These are phyloP conservation scores for Plasmodium inui DNA, from an alignment of 169 alveolate genomes.

Conservation along the genomic window DNA sequence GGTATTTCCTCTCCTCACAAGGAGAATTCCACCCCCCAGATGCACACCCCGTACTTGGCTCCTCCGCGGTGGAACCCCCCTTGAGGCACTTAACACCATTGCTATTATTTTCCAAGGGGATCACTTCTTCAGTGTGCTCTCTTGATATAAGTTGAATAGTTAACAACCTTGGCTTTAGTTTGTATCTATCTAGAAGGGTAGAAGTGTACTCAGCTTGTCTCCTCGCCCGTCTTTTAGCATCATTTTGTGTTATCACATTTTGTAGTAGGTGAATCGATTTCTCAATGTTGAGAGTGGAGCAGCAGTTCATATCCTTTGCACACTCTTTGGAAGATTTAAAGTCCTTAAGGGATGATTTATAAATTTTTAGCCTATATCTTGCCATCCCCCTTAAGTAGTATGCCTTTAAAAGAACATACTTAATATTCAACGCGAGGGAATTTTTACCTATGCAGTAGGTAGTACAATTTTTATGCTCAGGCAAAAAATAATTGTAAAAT, in stretches of 20 bases:
- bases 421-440: slow-evolving; percentile 21
- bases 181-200: slow-evolving; percentile 6
- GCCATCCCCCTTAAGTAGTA: slow-evolving; percentile 75
- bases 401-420: slow-evolving; percentile 59
- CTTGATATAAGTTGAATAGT: slow-evolving; percentile 34
- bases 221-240: slow-evolving; percentile 43
- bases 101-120: background rate
- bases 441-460: slow-evolving; percentile 12
- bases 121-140: background rate
- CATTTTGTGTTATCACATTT: slow-evolving; percentile 44
- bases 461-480: background rate
- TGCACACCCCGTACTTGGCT: background rate
- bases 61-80: background rate
- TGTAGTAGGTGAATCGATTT: slow-evolving; percentile 42
- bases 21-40: background rate
- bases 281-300: slow-evolving; percentile 1
- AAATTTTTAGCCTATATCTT: slow-evolving; percentile 67
- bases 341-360: slow-evolving; percentile 45
- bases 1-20: background rate
- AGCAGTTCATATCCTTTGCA: background rate
- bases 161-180: slow-evolving; percentile 30
- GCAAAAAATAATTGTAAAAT: slow-evolving; percentile 65
- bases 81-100: background rate
- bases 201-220: slow-evolving; percentile 63
- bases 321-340: slow-evolving; percentile 39